Base-by-base conservation (phyloP, 2,329 filamentous ascomycete genomes). In the Fusarium virguliforme region DNA sequence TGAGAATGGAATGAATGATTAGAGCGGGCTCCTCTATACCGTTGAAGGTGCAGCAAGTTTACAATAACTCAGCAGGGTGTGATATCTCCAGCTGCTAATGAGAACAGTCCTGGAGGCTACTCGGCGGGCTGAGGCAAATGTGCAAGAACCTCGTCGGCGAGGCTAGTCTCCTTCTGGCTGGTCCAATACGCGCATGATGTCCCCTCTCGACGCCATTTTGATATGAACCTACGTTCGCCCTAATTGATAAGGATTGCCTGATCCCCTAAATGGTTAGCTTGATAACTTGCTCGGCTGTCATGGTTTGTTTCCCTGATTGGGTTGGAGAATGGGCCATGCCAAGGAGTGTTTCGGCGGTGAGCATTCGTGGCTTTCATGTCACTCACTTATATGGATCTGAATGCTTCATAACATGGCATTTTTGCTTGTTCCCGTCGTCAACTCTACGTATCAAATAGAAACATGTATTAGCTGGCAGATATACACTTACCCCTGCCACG, bases 161-260 rank as follows among this genome's bases (percentile, higher is more conserved):
- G 18, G 18, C 18, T 18, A 18, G 18, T 18, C 18, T 18, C 18
- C 18, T 18, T 18, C 18, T 18, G 18, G 18, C 18, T 18, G 18
- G 18, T 18, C 18, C 18, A 18, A 18, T 18, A 18, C 40, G 51
- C 69, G 34, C 62, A 72, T 65, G 58, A 66, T 54, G 28, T 65
- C 60, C 46, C 48, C 56, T 53, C 43, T 56, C 37, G 54, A 46
- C 51, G 37, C 38, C 54, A 43, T 70, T 41, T 50, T 40, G 24
- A 53, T 51, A 51, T 10, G 46, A 55, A 61, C 18, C n/a, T 35
- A 22, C 48, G 40, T 26, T 53, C 54, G 40, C 12, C 41, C 10
- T 43, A 37, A 50, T 26, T 38, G 32, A 40, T 38, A 41, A 35
- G 28, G 30, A 15, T 24, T 30, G 8, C 43, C 43, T 30, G 15